A percentile compares a stretch with the other conserved stretches of the same genome.
phyloP scores from a whole-genome alignment of 495 filamentous ascomycete species.

The Talaromyces trachyspermus region DNA sequence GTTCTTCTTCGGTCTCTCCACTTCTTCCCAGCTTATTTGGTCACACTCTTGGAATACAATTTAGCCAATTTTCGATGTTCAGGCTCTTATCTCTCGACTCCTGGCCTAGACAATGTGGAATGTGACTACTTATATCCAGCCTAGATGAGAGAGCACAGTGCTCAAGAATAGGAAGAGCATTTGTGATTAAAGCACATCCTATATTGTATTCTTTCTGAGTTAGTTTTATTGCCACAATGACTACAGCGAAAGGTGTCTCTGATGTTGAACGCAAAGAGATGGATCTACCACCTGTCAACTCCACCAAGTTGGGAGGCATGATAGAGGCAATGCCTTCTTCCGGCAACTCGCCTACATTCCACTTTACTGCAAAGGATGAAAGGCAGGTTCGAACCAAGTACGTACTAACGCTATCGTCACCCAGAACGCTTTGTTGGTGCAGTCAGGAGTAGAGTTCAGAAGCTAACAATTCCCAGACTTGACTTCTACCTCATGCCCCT shows the following conservation, averaged over 20 bases:
- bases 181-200: too few relatives aligned
- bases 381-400: neutral
- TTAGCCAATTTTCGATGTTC: too few relatives aligned
- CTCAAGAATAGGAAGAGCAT: neutral
- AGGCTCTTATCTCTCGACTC: too few relatives aligned
- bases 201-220: neutral
- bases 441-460: neutral
- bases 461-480: neutral
- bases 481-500: neutral
- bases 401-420: too few relatives aligned
- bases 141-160: neutral
- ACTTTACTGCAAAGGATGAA: neutral
- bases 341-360: neutral
- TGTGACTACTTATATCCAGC: neutral
- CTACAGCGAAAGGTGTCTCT: neutral
- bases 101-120: too few relatives aligned
- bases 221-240: neutral
- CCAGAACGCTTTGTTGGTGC: too few relatives aligned
- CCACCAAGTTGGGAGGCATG: neutral
- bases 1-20: neutral
- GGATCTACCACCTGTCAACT: neutral
- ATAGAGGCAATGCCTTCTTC: neutral
- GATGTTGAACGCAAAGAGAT: neutral
- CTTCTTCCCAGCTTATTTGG: too few relatives aligned
- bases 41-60: too few relatives aligned